phyloP scores from a whole-genome alignment of 83 land plant species.

The Isoetes engelmannii region DNA sequence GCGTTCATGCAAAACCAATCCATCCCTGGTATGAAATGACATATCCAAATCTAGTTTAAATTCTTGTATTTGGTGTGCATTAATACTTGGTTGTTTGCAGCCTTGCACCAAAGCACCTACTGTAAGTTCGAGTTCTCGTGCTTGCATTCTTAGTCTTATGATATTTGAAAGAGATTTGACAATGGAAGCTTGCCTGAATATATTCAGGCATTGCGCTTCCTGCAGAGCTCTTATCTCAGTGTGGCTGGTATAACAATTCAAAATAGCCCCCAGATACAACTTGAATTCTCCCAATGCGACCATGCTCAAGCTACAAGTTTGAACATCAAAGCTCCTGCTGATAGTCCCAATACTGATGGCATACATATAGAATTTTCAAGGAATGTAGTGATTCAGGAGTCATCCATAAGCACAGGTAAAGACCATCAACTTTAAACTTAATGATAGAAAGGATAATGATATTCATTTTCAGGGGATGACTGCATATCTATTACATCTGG shows the following conservation, averaged over 20 bases:
- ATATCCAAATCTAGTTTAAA: no score
- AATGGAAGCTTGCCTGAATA: no score
- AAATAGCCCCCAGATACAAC: slow-evolving; percentile 30
- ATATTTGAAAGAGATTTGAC: no score
- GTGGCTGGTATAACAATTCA: slow-evolving; percentile 10
- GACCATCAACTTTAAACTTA: no score
- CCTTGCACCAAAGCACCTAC: slow-evolving; percentile 15
- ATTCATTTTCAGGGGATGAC: slow-evolving; percentile 48
- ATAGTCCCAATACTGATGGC: slow-evolving; percentile 49
- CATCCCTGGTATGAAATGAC: no score
- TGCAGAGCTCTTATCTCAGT: slow-evolving; percentile 1
- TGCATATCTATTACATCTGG: slow-evolving; percentile 35
- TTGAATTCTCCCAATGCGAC: slow-evolving; percentile 10
- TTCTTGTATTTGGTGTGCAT: no score
- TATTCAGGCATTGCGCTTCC: slow-evolving; percentile 32
- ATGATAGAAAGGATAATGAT: no score
- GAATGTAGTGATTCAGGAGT: slow-evolving; percentile 17
- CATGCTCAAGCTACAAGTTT: slow-evolving; percentile 5
- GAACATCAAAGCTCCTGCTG: slow-evolving; percentile 25
- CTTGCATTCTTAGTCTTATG: no score
- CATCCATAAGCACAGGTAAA: slow-evolving; percentile 23
- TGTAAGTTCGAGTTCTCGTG: no score
- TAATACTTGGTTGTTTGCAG: no score
- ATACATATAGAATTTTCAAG: slow-evolving; percentile 25
- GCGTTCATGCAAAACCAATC: no score